These are phyloP conservation scores for Sporothrix dimorphospora DNA, from an alignment of 2,329 filamentous ascomycete genomes.

Conservation along the genomic window DNA sequence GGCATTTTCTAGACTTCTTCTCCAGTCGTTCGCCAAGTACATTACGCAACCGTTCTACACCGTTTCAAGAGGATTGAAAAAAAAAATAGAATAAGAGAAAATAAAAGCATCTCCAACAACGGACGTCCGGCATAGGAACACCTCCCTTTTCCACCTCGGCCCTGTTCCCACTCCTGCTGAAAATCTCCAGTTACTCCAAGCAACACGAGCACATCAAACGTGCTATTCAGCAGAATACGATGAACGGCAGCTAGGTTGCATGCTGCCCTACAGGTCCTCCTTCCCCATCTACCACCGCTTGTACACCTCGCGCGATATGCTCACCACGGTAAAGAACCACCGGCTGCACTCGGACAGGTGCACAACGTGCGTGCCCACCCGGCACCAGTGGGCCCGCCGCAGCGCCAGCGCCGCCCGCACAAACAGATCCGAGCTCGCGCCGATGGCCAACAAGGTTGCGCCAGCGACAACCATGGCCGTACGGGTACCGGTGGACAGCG, in stretches of 20 bases:
- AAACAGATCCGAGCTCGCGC: slow-evolving; percentile 18
- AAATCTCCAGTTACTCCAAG: not conserved
- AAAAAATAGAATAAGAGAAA: not conserved
- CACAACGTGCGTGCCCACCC: not conserved
- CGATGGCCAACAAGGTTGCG: not conserved
- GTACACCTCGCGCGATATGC: slow-evolving; percentile 18
- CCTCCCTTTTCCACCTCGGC: not conserved
- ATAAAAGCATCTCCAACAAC: not conserved
- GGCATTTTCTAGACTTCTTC: not conserved
- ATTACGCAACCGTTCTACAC: not conserved
- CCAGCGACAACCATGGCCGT: slow-evolving; percentile 12
- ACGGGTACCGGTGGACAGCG: not conserved
- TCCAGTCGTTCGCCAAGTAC: not conserved
- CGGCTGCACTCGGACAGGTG: slow-evolving; percentile 22
- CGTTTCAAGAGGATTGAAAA: not conserved
- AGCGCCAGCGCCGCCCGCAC: not conserved
- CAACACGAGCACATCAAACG: slow-evolving; percentile 2
- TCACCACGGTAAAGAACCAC: slow-evolving; percentile 21
- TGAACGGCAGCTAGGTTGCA: not conserved
- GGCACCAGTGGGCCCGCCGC: slow-evolving; percentile 9
- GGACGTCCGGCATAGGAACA: slow-evolving; percentile 10
- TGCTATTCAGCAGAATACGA: not conserved
- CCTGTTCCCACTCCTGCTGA: not conserved
- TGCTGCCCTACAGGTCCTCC: not conserved
- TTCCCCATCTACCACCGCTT: slow-evolving; percentile 13